phyloP scores from a whole-genome alignment of 495 filamentous ascomycete genomes.

The Niebla homalea region DNA sequence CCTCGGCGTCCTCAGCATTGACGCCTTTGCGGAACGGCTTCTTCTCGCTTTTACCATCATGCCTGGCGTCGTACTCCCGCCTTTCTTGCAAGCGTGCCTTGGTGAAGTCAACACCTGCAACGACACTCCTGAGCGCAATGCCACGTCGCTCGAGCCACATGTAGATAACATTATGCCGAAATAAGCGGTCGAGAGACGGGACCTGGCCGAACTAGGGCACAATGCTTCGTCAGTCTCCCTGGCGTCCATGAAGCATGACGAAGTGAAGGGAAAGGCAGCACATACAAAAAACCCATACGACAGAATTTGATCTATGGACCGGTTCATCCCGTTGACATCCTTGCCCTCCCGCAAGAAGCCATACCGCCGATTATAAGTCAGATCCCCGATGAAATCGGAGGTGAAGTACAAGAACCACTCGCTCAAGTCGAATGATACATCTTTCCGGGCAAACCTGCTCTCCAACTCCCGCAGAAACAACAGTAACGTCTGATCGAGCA shows the following conservation, averaged over 20 bases:
- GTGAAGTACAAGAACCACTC: slow-evolving; percentile 69
- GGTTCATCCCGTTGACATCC: slow-evolving; percentile 42
- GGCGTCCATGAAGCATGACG: too few relatives aligned
- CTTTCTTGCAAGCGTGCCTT: too few relatives aligned
- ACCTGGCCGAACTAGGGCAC: slow-evolving; percentile 31
- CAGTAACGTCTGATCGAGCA: slow-evolving; percentile 53
- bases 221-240: too few relatives aligned
- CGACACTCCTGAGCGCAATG: slow-evolving; percentile 32
- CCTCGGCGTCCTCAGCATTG: too few relatives aligned
- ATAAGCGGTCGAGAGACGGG: slow-evolving; percentile 35
- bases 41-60: too few relatives aligned
- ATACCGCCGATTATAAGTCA: slow-evolving; percentile 50
- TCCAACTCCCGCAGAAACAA: slow-evolving; percentile 52
- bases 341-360: slow-evolving; percentile 46
- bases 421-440: slow-evolving; percentile 44
- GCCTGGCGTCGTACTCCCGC: too few relatives aligned
- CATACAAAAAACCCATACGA: slow-evolving; percentile 31
- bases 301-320: slow-evolving; percentile 30
- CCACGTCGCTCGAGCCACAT: slow-evolving; percentile 24
- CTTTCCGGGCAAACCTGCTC: slow-evolving; percentile 36
- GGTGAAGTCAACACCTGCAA: slow-evolving; percentile 50
- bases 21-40: too few relatives aligned
- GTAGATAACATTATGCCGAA: slow-evolving; percentile 38
- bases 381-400: slow-evolving; percentile 58
- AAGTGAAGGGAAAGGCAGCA: neutral